Conservation (phyloP, 1,284 basidiomycete genomes). For the Chiua sp. region DNA sequence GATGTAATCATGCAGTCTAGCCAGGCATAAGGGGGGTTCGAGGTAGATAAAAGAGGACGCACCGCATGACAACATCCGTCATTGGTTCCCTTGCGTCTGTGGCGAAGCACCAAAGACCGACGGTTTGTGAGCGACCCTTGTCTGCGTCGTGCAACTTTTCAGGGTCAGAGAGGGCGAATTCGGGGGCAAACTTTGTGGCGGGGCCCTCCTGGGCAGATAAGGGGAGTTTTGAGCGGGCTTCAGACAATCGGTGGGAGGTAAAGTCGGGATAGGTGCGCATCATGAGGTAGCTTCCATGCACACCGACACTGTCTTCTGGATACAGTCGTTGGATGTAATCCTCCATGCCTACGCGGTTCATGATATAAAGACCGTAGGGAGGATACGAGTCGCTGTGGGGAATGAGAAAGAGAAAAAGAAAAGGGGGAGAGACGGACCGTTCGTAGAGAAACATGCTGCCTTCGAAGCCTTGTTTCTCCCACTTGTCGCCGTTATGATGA, state of each 20-base stretch:
- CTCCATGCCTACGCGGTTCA: constrained; percentile 87
- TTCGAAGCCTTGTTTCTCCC: constrained; percentile 87
- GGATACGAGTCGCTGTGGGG: constrained; percentile 67
- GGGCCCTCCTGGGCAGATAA: constrained; percentile 37
- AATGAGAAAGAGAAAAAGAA: constrained; percentile 2
- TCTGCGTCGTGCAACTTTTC: constrained; percentile 48
- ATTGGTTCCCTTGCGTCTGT: constrained; percentile 74
- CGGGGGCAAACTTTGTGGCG: constrained; percentile 52
- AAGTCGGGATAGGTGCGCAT: constrained; percentile 76
- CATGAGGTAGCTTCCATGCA: constrained; percentile 71
- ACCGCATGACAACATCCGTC: constrained; percentile 71
- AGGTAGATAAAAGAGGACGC: constrained; percentile 17
- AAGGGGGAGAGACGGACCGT: constrained; percentile 49
- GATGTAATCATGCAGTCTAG: constrained; percentile 67
- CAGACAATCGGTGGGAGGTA: constrained; percentile 55
- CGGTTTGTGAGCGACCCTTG: constrained; percentile 63
- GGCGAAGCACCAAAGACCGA: constrained; percentile 82
- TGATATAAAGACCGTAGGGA: constrained; percentile 85
- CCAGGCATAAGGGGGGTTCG: background rate
- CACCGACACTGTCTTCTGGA: constrained; percentile 79
- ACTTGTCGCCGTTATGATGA: constrained; percentile 69
- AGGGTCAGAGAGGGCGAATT: constrained; percentile 45
- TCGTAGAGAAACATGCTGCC: constrained; percentile 91
- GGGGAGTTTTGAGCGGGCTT: constrained; percentile 35
- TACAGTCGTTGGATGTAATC: constrained; percentile 81